phyloP scores from a whole-genome alignment of 257 asterid species.

The Solanum lignicaule region DNA sequence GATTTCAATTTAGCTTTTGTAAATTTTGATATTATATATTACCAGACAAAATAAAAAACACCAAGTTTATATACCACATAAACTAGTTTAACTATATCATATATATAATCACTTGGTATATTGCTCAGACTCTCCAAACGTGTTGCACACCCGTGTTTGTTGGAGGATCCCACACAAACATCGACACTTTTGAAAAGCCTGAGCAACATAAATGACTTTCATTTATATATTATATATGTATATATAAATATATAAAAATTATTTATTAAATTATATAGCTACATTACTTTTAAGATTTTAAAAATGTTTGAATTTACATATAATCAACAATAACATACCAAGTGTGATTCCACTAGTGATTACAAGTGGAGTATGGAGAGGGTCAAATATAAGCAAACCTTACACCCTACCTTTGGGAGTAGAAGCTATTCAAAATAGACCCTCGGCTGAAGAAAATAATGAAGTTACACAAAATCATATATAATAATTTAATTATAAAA shows the following conservation, averaged over 20 bases:
- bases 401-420: not conserved
- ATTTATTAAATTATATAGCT: not conserved
- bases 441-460: not conserved
- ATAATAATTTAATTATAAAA: not conserved
- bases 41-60: not conserved
- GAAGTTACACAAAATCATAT: not conserved
- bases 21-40: not conserved
- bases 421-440: not conserved
- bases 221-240: not conserved
- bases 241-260: not conserved
- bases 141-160: not conserved
- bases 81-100: not conserved
- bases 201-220: not conserved
- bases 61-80: not conserved
- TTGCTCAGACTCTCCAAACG: not conserved
- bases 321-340: not conserved
- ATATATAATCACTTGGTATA: not conserved
- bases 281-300: not conserved
- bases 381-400: not conserved
- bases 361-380: not conserved
- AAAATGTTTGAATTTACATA: not conserved
- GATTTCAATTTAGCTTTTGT: not conserved
- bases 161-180: not conserved
- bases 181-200: not conserved
- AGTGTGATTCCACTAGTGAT: not conserved